Evolutionary conservation across 2,329 filamentous ascomycete species (phyloP), one percentile per base, ranked within the genome.

Genomic region (Curvularia spicifera): DNA sequence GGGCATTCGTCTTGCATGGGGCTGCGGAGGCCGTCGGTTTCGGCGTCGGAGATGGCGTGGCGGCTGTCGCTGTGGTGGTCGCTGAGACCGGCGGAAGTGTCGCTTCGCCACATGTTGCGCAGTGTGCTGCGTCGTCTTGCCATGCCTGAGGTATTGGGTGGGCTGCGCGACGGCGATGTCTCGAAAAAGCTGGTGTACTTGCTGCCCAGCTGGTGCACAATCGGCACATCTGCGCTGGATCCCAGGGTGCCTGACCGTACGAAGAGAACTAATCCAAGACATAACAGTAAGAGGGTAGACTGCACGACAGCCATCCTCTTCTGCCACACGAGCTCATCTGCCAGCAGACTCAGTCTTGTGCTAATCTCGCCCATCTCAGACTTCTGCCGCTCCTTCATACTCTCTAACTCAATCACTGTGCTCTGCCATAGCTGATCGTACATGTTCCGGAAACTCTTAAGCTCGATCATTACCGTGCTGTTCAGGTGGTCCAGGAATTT

Each of bases 381-480:
- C 71, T 93, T 87, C 15, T 91, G 91, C 66, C 92, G 89, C 71
- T 96, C 90, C 42, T 92, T 88, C 75, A 97, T 94, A 42, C 88
- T 89, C 74, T 97, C 93, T 13, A 98, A 85, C 29, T 96, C 93
- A 54, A 97, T 89, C 22, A 97, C 89, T 10, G 96, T 97, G 20
- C 91, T 94, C 77, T 97, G 93, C 93, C 94, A 98, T 12, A 98
- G 88, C 71, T 97, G 91, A 72, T 98, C 94, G 76, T 98, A 98
- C 74, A 97, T 91, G 57, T 89, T 87, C 51, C 91, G 86, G 49
- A 76, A 76, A 26, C 66, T 67, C 57, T 73, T 73, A n/a, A 76
- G 60, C 75, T 99, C 95, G 15, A 86, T 84, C 39, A 96, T 84
- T 0, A 98, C 92, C 0, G 93, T 97, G 46, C 82, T 83, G 75